Conservation (phyloP, 768 basidiomycete species). For the Amanita subjunquillea region DNA sequence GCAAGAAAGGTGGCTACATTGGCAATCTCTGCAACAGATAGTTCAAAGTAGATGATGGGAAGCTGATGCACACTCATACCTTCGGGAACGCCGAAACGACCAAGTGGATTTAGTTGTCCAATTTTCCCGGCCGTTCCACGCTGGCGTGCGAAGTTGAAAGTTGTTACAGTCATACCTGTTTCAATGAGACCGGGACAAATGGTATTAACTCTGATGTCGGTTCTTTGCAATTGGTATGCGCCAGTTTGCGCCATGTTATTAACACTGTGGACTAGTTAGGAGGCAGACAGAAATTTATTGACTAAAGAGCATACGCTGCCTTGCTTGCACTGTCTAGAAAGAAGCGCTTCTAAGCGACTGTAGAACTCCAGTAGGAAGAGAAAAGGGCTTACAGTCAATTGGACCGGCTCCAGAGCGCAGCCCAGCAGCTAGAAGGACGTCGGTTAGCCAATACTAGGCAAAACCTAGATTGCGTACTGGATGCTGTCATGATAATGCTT, state of each 20-base stretch:
- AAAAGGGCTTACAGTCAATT: conserved; percentile 54
- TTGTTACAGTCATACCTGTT: conserved; percentile 79
- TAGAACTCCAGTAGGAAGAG: background rate
- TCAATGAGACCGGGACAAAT: conserved; percentile 91
- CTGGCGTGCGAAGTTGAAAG: conserved; percentile 70
- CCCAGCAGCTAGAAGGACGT: conserved; percentile 54
- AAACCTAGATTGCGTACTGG: conserved; percentile 35
- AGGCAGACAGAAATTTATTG: background rate
- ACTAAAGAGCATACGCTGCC: conserved; percentile 49
- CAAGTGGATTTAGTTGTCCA: conserved; percentile 77
- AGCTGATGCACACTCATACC: conserved; percentile 31
- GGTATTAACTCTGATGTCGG: conserved; percentile 80
- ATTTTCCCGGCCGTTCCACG: conserved; percentile 69
- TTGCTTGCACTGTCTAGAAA: conserved; percentile 80
- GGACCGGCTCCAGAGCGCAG: conserved; percentile 75
- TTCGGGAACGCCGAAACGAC: conserved; percentile 73
- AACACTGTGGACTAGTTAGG: conserved; percentile 39
- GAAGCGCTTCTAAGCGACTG: background rate
- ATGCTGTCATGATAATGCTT: conserved; percentile 84
- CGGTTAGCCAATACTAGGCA: background rate
- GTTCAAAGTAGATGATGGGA: background rate
- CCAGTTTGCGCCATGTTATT: conserved; percentile 82
- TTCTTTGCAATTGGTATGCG: conserved; percentile 69
- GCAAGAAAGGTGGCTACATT: conserved; percentile 80
- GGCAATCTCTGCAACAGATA: conserved; percentile 59